A percentile compares a stretch with the other conserved stretches of the same genome.
These are phyloP conservation scores for Polysphondylium violaceum DNA, from an alignment of 78 protist genomes.

Conservation along the genomic window DNA sequence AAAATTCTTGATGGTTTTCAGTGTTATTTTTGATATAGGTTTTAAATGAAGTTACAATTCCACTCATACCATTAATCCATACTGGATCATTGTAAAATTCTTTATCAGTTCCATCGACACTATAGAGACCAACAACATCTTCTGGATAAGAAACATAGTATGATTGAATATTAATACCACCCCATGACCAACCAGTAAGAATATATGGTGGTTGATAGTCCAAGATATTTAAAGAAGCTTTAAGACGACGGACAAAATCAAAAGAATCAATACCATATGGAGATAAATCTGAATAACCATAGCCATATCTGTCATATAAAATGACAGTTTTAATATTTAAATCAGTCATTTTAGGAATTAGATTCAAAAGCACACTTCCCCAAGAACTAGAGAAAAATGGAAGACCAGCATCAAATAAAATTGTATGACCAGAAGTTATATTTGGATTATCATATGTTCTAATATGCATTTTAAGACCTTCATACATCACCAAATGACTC, in stretches of 20 bases:
- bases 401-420: constrained; percentile 41
- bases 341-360: neutral
- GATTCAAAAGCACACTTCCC: neutral
- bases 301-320: constrained; percentile 51
- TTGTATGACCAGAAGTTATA: neutral
- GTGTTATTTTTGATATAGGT: neutral
- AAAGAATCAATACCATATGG: constrained; percentile 12
- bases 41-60: neutral
- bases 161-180: constrained; percentile 26
- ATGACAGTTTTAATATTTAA: constrained; percentile 3
- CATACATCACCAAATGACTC: constrained; percentile 18
- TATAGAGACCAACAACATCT: constrained; percentile 8
- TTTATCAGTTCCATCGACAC: constrained; percentile 28
- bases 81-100: neutral
- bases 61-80: neutral
- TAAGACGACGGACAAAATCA: constrained; percentile 6
- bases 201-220: neutral
- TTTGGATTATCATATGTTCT: constrained; percentile 28
- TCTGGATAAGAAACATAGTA: constrained; percentile 15
- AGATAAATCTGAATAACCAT: constrained; percentile 43
- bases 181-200: constrained; percentile 70
- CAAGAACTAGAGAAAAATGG: constrained; percentile 23
- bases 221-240: neutral
- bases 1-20: neutral
- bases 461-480: constrained; percentile 48